These are phyloP conservation scores for Yamadazyma atlantica DNA, from an alignment of 1,139 yeast genomes.

Conservation along the genomic window DNA sequence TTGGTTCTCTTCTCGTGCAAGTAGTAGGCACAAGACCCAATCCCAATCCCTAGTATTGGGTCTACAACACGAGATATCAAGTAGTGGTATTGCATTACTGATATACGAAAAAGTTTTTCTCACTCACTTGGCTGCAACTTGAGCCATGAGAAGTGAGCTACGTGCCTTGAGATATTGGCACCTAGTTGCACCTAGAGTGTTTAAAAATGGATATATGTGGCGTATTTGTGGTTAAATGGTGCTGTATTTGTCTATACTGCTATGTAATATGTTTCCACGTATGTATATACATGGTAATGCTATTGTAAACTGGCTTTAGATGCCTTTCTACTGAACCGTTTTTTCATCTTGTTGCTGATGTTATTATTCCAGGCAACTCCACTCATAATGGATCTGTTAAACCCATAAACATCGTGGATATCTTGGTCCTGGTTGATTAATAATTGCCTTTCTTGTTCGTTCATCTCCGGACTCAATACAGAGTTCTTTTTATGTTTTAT, in stretches of 20 bases:
- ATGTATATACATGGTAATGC: neutral
- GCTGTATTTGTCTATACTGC: no score
- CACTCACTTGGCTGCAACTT: neutral
- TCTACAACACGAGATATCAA: slow-evolving; percentile 45
- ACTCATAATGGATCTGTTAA: slow-evolving; percentile 52
- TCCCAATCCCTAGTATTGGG: slow-evolving; percentile 57
- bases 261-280: neutral
- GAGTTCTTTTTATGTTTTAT: slow-evolving; percentile 40
- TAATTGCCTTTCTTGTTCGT: slow-evolving; percentile 41
- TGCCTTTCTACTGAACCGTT: slow-evolving; percentile 32
- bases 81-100: slow-evolving; percentile 36
- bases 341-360: slow-evolving; percentile 51
- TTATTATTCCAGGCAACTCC: slow-evolving; percentile 59
- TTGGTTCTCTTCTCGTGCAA: slow-evolving; percentile 57
- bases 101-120: neutral
- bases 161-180: no score
- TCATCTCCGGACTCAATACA: slow-evolving; percentile 33
- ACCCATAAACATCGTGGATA: slow-evolving; percentile 49
- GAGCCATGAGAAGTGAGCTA: neutral
- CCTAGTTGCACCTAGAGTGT: no score
- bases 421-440: slow-evolving; percentile 29
- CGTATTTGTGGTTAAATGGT: no score
- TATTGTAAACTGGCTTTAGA: slow-evolving; percentile 9
- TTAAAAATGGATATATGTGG: no score
- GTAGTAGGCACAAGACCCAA: slow-evolving; percentile 62